Evolutionary conservation across 805 yeast species (phyloP).

Genomic region (Candida jianshihensis): DNA sequence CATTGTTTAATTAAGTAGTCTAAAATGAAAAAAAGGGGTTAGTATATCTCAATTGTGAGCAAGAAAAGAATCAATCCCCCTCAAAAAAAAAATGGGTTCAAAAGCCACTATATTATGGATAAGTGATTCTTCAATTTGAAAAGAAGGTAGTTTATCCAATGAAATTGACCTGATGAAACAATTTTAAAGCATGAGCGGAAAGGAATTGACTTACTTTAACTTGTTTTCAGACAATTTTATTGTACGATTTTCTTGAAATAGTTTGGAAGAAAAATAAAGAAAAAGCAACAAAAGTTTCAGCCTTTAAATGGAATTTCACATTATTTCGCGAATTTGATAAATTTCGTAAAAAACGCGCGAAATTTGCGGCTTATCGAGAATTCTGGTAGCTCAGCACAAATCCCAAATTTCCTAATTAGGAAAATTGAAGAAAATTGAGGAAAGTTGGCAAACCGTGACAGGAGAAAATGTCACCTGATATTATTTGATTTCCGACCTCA

Average conservation of each 20-base stretch:
- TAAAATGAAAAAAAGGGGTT: background rate
- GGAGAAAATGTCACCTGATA: no score
- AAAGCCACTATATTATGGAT: background rate
- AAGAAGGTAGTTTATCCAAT: no score
- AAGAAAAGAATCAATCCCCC: background rate
- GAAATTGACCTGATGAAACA: no score
- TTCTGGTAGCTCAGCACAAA: no score
- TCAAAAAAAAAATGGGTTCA: background rate
- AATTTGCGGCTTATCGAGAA: no score
- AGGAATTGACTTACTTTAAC: background rate
- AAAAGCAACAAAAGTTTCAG: background rate
- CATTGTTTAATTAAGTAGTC: slow-evolving; percentile 38
- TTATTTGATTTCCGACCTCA: no score
- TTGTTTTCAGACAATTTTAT: background rate
- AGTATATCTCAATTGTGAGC: slow-evolving; percentile 1
- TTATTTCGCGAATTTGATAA: background rate
- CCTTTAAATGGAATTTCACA: background rate
- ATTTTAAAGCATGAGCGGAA: no score
- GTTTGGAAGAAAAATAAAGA: background rate
- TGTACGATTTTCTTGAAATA: no score
- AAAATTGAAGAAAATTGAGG: background rate
- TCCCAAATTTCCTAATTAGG: background rate
- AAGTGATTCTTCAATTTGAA: no score
- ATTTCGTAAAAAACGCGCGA: background rate
- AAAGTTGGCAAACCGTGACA: no score